Base-by-base conservation (phyloP, 1,284 basidiomycete species). In the Psilocybe mexicana region DNA sequence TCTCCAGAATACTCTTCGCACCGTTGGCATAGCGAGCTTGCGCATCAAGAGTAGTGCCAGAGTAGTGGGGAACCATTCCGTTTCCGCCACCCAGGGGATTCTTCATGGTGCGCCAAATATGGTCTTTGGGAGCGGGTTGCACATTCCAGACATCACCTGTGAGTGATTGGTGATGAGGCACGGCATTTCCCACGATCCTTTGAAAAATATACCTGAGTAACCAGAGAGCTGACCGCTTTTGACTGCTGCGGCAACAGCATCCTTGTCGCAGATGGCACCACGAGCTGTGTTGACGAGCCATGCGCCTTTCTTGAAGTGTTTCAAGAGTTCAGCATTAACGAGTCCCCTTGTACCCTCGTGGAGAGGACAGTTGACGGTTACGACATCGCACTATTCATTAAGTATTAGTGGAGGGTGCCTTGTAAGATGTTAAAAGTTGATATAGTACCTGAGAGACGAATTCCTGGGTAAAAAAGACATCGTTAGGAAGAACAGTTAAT, bases 211-310 rank as follows among this genome's bases (percentile, higher is more conserved):
- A 70, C 75, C 73, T 46, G 79, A 67, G 63, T 79, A 82, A 58
- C 80, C 92, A 59, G 75, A 72, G 58, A 96, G 72, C 51, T 92
- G 90, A 14, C 95, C 95, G 55, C 81, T 86, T 74, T 85, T 82
- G 61, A 98, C 74, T 8, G 94, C 93, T 1, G 75, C 85, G 8
- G 87, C 86, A 59, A 97, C 86, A 47, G 87, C 93, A 62, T 93
- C 82, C 63, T 87, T 87, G 76, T 94, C 88, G 72, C 89, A 93
- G 69, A 98, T 95, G 52, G 95, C 95, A 47, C 95, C 95, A 67
- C 94, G 92, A 44, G 94, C 94, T 33, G 94, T 96, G 84, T 96
- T 96, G 71, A 96, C 87, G 65, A 96, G 83, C 90, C 91, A 95
- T n/a, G 90, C 82, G 50, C 87, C 87, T 66, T 91, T 90, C 84